Evolutionary conservation across 1,284 basidiomycete genomes (phyloP).

Genomic region (Coriolopsis trogii): DNA sequence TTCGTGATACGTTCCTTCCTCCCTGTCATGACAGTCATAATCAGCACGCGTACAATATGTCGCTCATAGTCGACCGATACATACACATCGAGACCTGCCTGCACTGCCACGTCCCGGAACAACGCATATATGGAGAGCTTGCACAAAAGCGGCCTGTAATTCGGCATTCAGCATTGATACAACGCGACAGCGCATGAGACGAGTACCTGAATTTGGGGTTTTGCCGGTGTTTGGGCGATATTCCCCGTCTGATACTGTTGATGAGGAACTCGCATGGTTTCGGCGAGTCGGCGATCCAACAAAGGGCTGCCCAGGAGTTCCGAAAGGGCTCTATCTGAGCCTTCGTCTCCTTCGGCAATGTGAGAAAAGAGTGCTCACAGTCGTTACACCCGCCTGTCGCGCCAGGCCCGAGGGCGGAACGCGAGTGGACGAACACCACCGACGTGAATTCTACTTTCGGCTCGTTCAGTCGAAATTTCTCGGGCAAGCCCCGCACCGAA

Average conservation of each 20-base stretch:
- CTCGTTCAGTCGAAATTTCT: slow-evolving; percentile 44
- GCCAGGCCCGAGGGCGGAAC: slow-evolving; percentile 37
- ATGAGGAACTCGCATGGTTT: slow-evolving; percentile 62
- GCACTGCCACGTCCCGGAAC: slow-evolving; percentile 12
- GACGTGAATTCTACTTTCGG: slow-evolving; percentile 62
- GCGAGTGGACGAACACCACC: slow-evolving; percentile 62
- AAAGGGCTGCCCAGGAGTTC: slow-evolving; percentile 53
- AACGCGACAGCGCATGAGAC: slow-evolving; percentile 10
- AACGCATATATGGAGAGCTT: slow-evolving; percentile 35
- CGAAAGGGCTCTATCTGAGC: slow-evolving; percentile 4
- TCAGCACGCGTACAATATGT: background rate
- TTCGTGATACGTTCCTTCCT: slow-evolving; percentile 26
- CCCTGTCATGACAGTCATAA: background rate
- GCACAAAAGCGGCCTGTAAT: slow-evolving; percentile 34
- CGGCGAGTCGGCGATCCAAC: slow-evolving; percentile 61
- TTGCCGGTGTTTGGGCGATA: slow-evolving; percentile 67
- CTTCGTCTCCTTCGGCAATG: slow-evolving; percentile 11
- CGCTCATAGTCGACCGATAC: too few species aligned
- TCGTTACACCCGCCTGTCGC: slow-evolving; percentile 61
- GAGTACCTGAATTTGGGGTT: slow-evolving; percentile 65
- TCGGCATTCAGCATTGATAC: background rate
- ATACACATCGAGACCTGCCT: too few species aligned
- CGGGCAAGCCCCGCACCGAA: slow-evolving; percentile 38
- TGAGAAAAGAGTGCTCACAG: slow-evolving; percentile 47
- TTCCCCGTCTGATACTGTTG: slow-evolving; percentile 77